phyloP scores from a whole-genome alignment of 805 yeast genomes.

The Candida dendrica region DNA sequence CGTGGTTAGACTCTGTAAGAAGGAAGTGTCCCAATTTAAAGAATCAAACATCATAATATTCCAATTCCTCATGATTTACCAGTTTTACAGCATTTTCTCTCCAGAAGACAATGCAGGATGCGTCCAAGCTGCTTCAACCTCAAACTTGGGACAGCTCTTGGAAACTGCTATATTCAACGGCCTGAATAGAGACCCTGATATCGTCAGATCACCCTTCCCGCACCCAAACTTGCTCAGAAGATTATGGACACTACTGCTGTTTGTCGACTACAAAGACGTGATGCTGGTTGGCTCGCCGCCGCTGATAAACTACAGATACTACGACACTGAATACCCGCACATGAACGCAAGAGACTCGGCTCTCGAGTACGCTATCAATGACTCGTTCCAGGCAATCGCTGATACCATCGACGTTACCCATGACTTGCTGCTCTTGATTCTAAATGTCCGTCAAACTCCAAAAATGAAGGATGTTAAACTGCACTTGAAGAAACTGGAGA shows the following conservation, averaged over 20 bases:
- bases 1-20: slow-evolving; percentile 7
- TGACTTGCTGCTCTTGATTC: slow-evolving; percentile 12
- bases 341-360: slow-evolving; percentile 15
- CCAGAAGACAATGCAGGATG: slow-evolving; percentile 13
- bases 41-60: slow-evolving; percentile 9
- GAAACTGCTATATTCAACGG: slow-evolving; percentile 15
- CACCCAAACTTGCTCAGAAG: slow-evolving; percentile 13
- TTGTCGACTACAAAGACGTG: slow-evolving; percentile 14
- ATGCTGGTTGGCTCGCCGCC: slow-evolving; percentile 17
- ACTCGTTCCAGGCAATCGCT: slow-evolving; percentile 8
- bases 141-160: slow-evolving; percentile 14
- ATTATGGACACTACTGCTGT: slow-evolving; percentile 16
- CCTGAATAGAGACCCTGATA: slow-evolving; percentile 16
- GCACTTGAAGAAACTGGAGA: slow-evolving; percentile 8
- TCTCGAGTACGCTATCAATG: slow-evolving; percentile 13
- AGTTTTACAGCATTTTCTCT: slow-evolving; percentile 10
- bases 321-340: slow-evolving; percentile 19
- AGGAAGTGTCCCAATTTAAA: slow-evolving; percentile 10
- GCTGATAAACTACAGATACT: slow-evolving; percentile 11
- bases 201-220: not conserved
- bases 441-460: slow-evolving; percentile 13
- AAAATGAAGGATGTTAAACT: slow-evolving; percentile 7
- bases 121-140: slow-evolving; percentile 1
- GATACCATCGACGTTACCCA: slow-evolving; percentile 9
- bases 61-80: slow-evolving; percentile 13